Conservation (phyloP, 345 rosid species). For the Syzygium jambos region DNA sequence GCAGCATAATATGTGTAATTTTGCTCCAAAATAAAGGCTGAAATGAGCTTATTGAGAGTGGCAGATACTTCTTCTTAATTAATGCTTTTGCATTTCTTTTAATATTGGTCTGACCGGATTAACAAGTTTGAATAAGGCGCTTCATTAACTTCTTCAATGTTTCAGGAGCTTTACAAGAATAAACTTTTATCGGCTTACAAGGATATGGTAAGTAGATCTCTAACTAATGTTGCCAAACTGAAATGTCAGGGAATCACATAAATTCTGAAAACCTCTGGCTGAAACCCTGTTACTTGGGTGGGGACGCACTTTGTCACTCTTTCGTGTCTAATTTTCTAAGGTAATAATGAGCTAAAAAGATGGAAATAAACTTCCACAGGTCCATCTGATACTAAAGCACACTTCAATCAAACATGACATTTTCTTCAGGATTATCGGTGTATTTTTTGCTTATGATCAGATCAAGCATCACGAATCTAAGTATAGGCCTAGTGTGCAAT, state of each 20-base stretch:
- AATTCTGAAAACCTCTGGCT: neutral
- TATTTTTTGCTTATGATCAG: neutral
- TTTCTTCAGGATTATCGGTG: neutral
- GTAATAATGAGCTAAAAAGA: neutral
- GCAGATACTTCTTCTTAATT: neutral
- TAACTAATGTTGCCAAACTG: neutral
- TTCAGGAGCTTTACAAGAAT: slow-evolving; percentile 41
- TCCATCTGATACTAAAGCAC: neutral
- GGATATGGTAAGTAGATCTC: slow-evolving; percentile 51
- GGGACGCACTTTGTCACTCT: neutral
- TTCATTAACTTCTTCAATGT: neutral
- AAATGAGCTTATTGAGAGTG: neutral
- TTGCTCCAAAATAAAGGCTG: neutral
- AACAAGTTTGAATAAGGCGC: neutral
- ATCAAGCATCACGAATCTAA: neutral
- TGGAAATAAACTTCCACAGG: neutral
- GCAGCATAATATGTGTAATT: neutral
- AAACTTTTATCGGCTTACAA: slow-evolving; percentile 61
- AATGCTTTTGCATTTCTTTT: neutral
- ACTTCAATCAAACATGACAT: neutral
- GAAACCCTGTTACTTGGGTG: neutral
- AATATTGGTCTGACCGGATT: neutral
- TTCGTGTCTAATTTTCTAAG: neutral
- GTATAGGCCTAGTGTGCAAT: neutral
- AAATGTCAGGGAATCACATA: neutral